Conservation (phyloP, 2,329 filamentous ascomycete genomes). For the Sporothrix mexicana region DNA sequence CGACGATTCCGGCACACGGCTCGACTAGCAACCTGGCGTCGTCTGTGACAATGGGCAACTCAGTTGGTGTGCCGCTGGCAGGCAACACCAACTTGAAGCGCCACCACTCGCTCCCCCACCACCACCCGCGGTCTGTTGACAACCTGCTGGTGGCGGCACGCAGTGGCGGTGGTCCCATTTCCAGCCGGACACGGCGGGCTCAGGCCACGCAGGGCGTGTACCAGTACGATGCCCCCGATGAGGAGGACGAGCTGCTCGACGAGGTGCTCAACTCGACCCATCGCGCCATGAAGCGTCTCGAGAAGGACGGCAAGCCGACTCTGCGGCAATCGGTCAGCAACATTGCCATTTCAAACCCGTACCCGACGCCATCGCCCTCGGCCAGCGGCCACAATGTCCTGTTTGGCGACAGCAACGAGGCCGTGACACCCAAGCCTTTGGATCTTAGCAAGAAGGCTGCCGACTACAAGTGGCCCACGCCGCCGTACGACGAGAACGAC, state of each 20-base stretch:
- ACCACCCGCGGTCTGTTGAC: slow-evolving; percentile 67
- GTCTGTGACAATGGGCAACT: slow-evolving; percentile 13
- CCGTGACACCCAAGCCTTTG: slow-evolving; percentile 71
- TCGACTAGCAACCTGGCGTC: slow-evolving; percentile 45
- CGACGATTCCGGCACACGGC: slow-evolving; percentile 61
- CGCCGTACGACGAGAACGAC: slow-evolving; percentile 91
- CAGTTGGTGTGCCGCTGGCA: slow-evolving; percentile 18
- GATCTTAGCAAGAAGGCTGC: slow-evolving; percentile 66
- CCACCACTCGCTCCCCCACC: slow-evolving; percentile 68
- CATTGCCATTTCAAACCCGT: slow-evolving; percentile 64
- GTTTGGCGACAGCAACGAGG: slow-evolving; percentile 70
- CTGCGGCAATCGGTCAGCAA: slow-evolving; percentile 70
- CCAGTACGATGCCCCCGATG: slow-evolving; percentile 91
- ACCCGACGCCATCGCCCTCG: slow-evolving; percentile 74
- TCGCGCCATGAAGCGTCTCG: slow-evolving; percentile 74
- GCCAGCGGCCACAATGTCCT: slow-evolving; percentile 79
- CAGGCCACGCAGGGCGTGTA: slow-evolving; percentile 76
- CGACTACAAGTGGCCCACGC: slow-evolving; percentile 85
- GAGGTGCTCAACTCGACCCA: slow-evolving; percentile 82
- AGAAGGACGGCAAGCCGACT: slow-evolving; percentile 56
- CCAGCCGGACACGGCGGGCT: slow-evolving; percentile 79
- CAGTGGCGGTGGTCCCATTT: slow-evolving; percentile 64
- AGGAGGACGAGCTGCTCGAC: slow-evolving; percentile 94
- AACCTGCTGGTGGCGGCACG: slow-evolving; percentile 64
- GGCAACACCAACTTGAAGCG: slow-evolving; percentile 64